Evolutionary conservation across 805 yeast genomes (phyloP).

Genomic region (Starmera quercuum): DNA sequence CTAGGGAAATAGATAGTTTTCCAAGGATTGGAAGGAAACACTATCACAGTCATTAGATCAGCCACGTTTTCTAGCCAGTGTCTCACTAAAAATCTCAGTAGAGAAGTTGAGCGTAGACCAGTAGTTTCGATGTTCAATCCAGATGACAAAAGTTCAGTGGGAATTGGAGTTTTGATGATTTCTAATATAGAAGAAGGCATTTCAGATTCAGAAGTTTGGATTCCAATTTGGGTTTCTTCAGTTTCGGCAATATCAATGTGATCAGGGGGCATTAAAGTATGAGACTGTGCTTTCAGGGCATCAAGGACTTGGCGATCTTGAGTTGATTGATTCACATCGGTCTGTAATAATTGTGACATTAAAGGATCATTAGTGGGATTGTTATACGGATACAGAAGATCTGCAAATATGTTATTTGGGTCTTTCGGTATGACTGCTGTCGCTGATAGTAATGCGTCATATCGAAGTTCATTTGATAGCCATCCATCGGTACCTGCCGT

Average conservation of each 20-base stretch:
- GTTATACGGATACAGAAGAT: constrained; percentile 33
- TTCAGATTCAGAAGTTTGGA: constrained; percentile 26
- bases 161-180: constrained; percentile 26
- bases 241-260: neutral
- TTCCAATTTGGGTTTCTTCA: constrained; percentile 9
- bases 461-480: constrained; percentile 64
- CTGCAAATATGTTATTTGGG: constrained; percentile 45
- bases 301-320: constrained; percentile 21
- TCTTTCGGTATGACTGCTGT: constrained; percentile 53
- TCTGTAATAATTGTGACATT: neutral
- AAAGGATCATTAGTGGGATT: too few species aligned
- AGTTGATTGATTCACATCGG: constrained; percentile 7
- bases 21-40: constrained; percentile 79
- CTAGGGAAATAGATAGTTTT: constrained; percentile 78
- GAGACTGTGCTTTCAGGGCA: constrained; percentile 6
- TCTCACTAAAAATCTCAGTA: constrained; percentile 63
- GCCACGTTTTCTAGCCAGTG: constrained; percentile 73
- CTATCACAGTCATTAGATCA: constrained; percentile 67
- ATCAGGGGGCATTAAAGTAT: constrained; percentile 6
- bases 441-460: constrained; percentile 67
- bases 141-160: constrained; percentile 23
- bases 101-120: constrained; percentile 57
- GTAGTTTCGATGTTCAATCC: constrained; percentile 33
- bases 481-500: constrained; percentile 35
- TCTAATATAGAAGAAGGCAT: constrained; percentile 42